Evolutionary conservation across 2,329 filamentous ascomycete genomes (phyloP).

Genomic region (Ceratocystis ficicola): DNA sequence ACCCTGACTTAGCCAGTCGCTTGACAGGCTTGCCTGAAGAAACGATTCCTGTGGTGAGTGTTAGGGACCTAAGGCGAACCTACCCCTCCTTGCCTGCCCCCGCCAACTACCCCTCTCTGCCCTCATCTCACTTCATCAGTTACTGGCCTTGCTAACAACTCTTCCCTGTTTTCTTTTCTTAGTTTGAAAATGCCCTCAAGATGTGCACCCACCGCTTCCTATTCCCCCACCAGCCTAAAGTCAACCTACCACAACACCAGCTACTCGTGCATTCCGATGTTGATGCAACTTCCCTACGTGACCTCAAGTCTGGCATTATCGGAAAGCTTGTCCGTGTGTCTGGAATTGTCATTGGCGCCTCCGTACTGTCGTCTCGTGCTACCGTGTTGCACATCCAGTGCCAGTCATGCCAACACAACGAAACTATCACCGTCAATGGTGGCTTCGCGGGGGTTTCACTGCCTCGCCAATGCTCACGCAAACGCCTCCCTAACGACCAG

Average conservation of each 20-base stretch:
- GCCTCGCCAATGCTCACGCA: conserved; percentile 61
- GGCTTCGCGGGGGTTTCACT: conserved; percentile 82
- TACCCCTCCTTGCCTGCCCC: neutral
- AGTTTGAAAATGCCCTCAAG: conserved; percentile 87
- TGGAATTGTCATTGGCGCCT: conserved; percentile 94
- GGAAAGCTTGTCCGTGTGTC: conserved; percentile 92
- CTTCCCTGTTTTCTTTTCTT: neutral
- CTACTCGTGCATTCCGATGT: conserved; percentile 87
- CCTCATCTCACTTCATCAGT: neutral
- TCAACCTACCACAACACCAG: conserved; percentile 76
- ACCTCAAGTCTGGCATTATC: conserved; percentile 84
- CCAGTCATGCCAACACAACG: conserved; percentile 64
- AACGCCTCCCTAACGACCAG: conserved; percentile 51
- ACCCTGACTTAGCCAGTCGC: conserved; percentile 85
- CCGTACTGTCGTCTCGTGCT: conserved; percentile 91
- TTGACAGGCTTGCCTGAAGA: conserved; percentile 83
- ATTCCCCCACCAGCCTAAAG: conserved; percentile 58
- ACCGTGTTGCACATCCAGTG: conserved; percentile 79
- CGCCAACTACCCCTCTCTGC: neutral
- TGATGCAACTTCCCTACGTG: conserved; percentile 82
- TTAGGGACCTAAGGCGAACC: conserved; percentile 16
- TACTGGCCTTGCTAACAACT: neutral
- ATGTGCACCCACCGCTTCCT: conserved; percentile 90
- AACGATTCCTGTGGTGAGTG: conserved; percentile 60
- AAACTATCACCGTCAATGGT: conserved; percentile 60